Evolutionary conservation across 1,284 basidiomycete species (phyloP), one percentile per base, ranked within the genome.

Genomic region (Athelia psychrophila): DNA sequence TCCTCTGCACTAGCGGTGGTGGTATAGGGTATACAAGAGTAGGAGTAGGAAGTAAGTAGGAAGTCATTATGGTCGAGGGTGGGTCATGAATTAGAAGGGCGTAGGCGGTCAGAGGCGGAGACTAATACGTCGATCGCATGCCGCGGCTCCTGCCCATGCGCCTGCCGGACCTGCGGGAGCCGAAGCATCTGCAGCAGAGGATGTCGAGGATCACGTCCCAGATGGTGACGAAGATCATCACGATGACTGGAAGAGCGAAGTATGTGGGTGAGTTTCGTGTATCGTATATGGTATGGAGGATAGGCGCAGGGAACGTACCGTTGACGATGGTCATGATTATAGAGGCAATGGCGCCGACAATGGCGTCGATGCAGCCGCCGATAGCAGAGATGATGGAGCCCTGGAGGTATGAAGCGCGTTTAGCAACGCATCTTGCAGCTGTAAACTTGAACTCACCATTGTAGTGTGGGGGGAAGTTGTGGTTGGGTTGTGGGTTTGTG

Each of bases 361-460:
- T 64, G 54, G 78, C 68, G 51, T 77, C 79, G 54, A 86, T 79
- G 24, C 73, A 81, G 49, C 64, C 57, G 20, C 79, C 83, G 50
- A 85, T 85, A 38, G 83, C 77, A 59, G 81, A 83, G 60, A 85
- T 69, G 45, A 85, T 72, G n/a, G 80, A 74, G 33, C 83, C 83
- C 83, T 84, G 54, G 8, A 42, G n/a, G 5, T n/a, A n/a, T 22
- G n/a, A n/a, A 42, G 38, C n/a, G 27, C 27, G 20, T 6, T 18
- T 42, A 42, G 38, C 38, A 16, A 6, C 27, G 27, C 27, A 13
- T 30, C 27, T 13, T 13, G n/a, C 27, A 13, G 27, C 27, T 30
- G 5, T 30, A 5, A 5, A 13, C 5, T 9, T 42, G n/a, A 8
- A 22, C 38, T 42, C 8, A 42, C 38, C 38, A 42, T 42, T n/a